Conservation (phyloP, 345 rosid genomes). For the Triadica sebifera region DNA sequence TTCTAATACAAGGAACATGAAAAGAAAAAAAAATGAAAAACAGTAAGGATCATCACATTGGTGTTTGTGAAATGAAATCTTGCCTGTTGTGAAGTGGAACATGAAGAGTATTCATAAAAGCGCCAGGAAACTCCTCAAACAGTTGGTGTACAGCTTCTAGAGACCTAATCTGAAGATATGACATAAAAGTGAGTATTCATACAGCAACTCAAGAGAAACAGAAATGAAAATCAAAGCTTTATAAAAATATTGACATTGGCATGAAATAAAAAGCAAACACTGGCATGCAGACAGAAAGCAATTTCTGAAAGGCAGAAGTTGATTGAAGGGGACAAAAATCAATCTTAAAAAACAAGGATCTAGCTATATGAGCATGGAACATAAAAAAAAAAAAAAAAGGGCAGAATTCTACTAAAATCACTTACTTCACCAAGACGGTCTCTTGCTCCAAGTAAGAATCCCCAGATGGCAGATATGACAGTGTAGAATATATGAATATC, state of each 20-base stretch:
- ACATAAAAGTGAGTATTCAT: slow-evolving; percentile 12
- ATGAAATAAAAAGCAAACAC: too few relatives aligned
- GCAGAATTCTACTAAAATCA: neutral
- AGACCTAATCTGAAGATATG: slow-evolving; percentile 72
- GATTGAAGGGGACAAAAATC: neutral
- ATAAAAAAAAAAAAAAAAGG: too few relatives aligned
- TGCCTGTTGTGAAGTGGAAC: slow-evolving; percentile 56
- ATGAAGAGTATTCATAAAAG: slow-evolving; percentile 72
- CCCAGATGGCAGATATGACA: slow-evolving; percentile 76
- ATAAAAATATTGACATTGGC: too few relatives aligned
- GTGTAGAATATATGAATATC: slow-evolving; percentile 86
- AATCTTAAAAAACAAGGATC: neutral
- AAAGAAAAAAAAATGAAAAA: neutral
- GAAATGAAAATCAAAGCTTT: slow-evolving; percentile 4
- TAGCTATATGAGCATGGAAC: too few relatives aligned
- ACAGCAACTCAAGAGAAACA: slow-evolving; percentile 6
- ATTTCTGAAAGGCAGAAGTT: neutral
- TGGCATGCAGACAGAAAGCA: neutral
- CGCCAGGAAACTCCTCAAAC: slow-evolving; percentile 88
- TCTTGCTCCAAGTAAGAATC: slow-evolving; percentile 95
- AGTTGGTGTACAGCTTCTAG: slow-evolving; percentile 77
- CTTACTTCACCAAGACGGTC: slow-evolving; percentile 96
- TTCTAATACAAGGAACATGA: slow-evolving; percentile 1
- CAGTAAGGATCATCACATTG: neutral
- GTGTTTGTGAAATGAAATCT: neutral